Evolutionary conservation across 257 asterid species (phyloP).

Genomic region (Solanum appendiculatum): DNA sequence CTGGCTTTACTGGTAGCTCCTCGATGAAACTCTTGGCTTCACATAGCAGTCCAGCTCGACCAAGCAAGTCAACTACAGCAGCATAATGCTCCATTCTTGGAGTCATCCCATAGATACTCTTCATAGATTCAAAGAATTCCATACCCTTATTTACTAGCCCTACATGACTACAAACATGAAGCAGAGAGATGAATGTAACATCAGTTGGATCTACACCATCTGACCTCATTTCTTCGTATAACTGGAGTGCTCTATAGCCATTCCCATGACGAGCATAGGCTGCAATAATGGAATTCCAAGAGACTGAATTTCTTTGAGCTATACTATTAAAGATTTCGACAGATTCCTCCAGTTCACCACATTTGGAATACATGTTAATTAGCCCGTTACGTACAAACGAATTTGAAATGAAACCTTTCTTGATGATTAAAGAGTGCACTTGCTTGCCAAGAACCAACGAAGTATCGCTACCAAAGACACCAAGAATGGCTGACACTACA

Average conservation of each 20-base stretch:
- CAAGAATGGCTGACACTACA: slow-evolving; percentile 65
- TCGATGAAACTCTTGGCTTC: slow-evolving; percentile 65
- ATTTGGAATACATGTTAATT: slow-evolving; percentile 79
- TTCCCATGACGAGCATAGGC: slow-evolving; percentile 85
- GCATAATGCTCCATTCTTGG: slow-evolving; percentile 88
- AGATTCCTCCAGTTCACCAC: slow-evolving; percentile 63
- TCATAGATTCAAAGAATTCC: slow-evolving; percentile 60
- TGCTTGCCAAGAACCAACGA: slow-evolving; percentile 64
- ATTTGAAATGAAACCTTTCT: slow-evolving; percentile 48
- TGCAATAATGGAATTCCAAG: slow-evolving; percentile 84
- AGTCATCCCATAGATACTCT: slow-evolving; percentile 25
- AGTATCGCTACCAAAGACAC: slow-evolving; percentile 41
- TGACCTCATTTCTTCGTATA: slow-evolving; percentile 47
- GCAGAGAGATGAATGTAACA: slow-evolving; percentile 68
- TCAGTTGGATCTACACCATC: slow-evolving; percentile 47
- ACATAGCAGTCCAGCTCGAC: slow-evolving; percentile 61
- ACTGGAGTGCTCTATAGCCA: slow-evolving; percentile 36
- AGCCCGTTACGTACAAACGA: slow-evolving; percentile 57
- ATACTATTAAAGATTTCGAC: slow-evolving; percentile 30
- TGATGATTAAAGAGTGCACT: slow-evolving; percentile 55
- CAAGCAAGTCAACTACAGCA: slow-evolving; percentile 77
- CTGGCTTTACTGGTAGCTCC: slow-evolving; percentile 45
- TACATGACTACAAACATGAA: slow-evolving; percentile 81
- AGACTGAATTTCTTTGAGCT: slow-evolving; percentile 49
- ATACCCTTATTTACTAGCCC: slow-evolving; percentile 59